These are phyloP conservation scores for Ophiostoma tasmaniense DNA, from an alignment of 2,329 filamentous ascomycete species.

Conservation along the genomic window DNA sequence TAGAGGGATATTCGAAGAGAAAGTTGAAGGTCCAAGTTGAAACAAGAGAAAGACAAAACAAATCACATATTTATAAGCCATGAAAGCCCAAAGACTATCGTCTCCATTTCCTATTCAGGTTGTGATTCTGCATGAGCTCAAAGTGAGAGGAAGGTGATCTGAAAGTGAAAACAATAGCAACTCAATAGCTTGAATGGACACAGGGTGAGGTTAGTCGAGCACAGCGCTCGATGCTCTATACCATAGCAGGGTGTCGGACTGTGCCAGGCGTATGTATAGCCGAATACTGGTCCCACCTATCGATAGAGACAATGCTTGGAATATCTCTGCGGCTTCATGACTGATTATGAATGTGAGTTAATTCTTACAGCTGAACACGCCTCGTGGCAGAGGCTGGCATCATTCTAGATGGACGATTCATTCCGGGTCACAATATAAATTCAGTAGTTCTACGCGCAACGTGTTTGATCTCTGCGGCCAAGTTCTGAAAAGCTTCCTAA, in stretches of 20 bases:
- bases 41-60: background rate
- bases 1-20: background rate
- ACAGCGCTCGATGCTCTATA: background rate
- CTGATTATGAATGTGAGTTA: background rate
- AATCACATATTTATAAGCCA: background rate
- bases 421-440: too few relatives aligned
- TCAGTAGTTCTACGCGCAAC: too few relatives aligned
- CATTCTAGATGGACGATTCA: too few relatives aligned
- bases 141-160: background rate
- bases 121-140: background rate
- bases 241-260: background rate
- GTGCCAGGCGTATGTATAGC: background rate
- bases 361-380: too few relatives aligned
- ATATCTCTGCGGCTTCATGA: background rate
- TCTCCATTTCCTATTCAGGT: background rate
- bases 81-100: background rate
- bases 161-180: background rate
- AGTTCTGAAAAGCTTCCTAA: too few relatives aligned
- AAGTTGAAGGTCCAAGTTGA: background rate
- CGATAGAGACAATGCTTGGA: background rate
- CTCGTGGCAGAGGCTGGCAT: too few relatives aligned
- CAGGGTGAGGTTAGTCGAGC: background rate
- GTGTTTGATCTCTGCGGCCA: too few relatives aligned
- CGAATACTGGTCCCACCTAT: background rate
- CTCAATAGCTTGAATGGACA: background rate